These are phyloP conservation scores for Apophysomyces elegans DNA, from an alignment of 371 early-diverging fungal species.

Conservation along the genomic window DNA sequence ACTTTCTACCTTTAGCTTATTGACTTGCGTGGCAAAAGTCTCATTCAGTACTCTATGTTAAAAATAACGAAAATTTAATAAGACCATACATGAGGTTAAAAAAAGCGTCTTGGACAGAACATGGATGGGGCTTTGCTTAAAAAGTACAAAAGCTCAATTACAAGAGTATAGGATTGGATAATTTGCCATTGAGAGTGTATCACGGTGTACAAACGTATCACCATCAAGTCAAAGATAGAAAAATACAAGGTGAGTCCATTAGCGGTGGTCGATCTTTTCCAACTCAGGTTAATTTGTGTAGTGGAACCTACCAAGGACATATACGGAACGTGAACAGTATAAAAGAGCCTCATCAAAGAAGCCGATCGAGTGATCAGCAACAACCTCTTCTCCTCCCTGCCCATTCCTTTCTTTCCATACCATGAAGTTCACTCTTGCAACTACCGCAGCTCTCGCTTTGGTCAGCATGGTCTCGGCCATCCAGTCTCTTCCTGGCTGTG, in stretches of 20 bases:
- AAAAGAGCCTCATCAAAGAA: neutral
- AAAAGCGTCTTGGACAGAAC: neutral
- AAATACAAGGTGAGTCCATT: neutral
- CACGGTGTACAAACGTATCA: neutral
- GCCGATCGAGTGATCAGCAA: neutral
- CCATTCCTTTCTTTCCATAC: slow-evolving; percentile 30
- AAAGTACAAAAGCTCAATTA: neutral
- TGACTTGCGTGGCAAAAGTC: no score
- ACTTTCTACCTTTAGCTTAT: no score
- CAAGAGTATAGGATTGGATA: neutral
- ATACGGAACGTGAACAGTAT: neutral
- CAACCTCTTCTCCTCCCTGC: neutral
- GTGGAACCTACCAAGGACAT: neutral
- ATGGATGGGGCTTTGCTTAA: neutral
- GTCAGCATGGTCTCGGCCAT: slow-evolving; percentile 23
- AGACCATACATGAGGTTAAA: neutral
- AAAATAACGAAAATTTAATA: no score
- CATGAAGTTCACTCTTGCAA: slow-evolving; percentile 36
- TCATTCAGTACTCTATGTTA: no score
- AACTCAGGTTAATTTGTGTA: neutral
- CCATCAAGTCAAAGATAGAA: neutral
- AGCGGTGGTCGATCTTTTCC: slow-evolving; percentile 2
- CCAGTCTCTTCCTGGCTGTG: slow-evolving; percentile 13
- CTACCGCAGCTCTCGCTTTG: slow-evolving; percentile 25
- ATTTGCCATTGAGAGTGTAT: neutral